Evolutionary conservation across 148 eudicot species (phyloP).

Genomic region (Rhododendron kiyosumense): DNA sequence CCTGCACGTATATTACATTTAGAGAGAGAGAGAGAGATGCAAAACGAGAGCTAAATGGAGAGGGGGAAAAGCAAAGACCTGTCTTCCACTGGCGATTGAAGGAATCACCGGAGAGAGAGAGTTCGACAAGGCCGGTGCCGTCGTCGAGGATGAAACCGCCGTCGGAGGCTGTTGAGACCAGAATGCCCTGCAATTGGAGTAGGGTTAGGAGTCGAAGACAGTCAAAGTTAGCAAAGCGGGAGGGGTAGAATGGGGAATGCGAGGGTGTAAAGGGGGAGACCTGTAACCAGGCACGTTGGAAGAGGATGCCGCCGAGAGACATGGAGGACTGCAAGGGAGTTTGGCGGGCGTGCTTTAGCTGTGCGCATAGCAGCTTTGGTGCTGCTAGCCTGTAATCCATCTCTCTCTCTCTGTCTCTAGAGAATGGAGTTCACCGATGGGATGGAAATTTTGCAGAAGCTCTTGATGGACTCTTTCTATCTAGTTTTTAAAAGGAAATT

Average conservation of each 20-base stretch:
- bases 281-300: constrained; percentile 92
- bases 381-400: constrained; percentile 86
- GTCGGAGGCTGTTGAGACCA: constrained; percentile 36
- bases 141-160: constrained; percentile 58
- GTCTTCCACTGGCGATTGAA: constrained; percentile 31
- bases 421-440: not conserved
- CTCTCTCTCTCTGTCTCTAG: constrained; percentile 5
- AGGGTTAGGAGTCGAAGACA: not conserved
- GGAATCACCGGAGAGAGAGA: constrained; percentile 29
- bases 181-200: constrained; percentile 45
- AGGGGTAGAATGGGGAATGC: not conserved
- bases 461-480: no score
- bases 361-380: constrained; percentile 55
- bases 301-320: constrained; percentile 62
- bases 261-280: not conserved
- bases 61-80: constrained; percentile 12
- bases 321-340: constrained; percentile 31
- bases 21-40: not conserved
- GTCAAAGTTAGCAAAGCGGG: not conserved
- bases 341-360: constrained; percentile 41
- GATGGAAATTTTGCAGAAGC: not conserved
- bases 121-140: constrained; percentile 64
- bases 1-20: constrained; percentile 32
- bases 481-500: no score
- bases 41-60: not conserved